A percentile compares a stretch with the other conserved stretches of the same genome.
Conservation (phyloP, 2,329 filamentous ascomycete species). For the Thielaviopsis populi region DNA sequence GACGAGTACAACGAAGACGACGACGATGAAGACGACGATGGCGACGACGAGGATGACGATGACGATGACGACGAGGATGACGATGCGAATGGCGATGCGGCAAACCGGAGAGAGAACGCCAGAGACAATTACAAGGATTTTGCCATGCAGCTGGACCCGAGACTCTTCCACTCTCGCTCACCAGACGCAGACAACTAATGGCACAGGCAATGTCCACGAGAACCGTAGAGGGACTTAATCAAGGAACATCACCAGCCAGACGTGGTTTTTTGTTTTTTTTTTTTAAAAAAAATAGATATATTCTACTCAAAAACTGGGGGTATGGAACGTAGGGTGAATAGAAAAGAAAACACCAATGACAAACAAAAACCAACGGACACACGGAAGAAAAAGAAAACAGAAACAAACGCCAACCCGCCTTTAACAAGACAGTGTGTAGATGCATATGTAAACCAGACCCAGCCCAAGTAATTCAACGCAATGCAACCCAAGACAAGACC, state of each 20-base stretch:
- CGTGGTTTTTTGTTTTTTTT: no score
- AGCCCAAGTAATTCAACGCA: constrained; percentile 8
- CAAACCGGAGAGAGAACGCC: constrained; percentile 21
- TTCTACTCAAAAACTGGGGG: background rate
- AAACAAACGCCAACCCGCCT: background rate
- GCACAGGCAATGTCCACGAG: no score
- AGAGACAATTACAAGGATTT: constrained; percentile 20
- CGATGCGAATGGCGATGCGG: constrained; percentile 17
- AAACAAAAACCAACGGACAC: background rate
- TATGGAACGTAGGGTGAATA: background rate
- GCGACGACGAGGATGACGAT: constrained; percentile 20
- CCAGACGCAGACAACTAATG: background rate
- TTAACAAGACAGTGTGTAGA: background rate
- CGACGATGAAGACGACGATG: constrained; percentile 20
- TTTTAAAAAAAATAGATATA: background rate
- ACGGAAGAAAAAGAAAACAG: background rate
- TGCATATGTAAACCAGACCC: background rate
- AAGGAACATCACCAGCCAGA: background rate
- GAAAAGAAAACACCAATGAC: background rate
- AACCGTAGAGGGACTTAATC: no score
- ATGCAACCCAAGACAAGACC: constrained; percentile 14
- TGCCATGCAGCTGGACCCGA: constrained; percentile 14
- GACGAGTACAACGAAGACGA: constrained; percentile 22
- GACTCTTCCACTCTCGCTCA: constrained; percentile 8
- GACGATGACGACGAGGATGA: constrained; percentile 18